Base-by-base conservation (phyloP, 176 grass and related monocot species). In the Avena eriantha region DNA sequence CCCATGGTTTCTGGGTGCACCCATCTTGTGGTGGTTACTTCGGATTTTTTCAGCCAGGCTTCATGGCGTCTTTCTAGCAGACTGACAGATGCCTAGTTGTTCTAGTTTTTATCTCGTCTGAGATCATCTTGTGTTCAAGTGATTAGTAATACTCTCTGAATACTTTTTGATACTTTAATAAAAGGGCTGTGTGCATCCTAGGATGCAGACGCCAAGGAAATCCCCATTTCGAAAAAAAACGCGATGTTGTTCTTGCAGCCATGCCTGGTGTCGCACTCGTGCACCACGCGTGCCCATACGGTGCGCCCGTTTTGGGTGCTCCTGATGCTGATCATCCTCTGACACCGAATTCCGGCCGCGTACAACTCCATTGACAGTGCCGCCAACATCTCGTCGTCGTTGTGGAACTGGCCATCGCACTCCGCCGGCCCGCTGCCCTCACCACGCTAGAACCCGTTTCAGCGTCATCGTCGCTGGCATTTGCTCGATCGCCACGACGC, bases 331-430 rank as follows among this genome's bases (percentile, higher is more conserved):
- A 89, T 86, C 11, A 0, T 16, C 72, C 10, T 17, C 66, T 56
- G 15, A 35, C 90, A 89, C 23, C 87, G 77, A 0, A 9, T 6
- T 24, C 67, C 69, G 41, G 56, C 31, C 26, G 34, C 19, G 76
- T 57, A 82, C 90, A 77, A 92, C 35, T 50, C 18, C 0, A 86
- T 88, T 2, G 90, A 92, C 61, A 92, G 66, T 29, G 86, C 90
- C 58, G 21, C 59, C 21, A 88, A 4, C 65, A 69, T 31, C 17
- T 89, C 83, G 0, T 15, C 0, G 79, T 92, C 45, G 36, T 21
- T 26, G 65, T 89, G 91, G 80, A 12, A 92, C 0, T 35, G 14
- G 2, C 60, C 43, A 19, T 87, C 84, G 54, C 84, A 84, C 48
- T 29, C 78, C 58, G 84, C 3, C 8, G 64, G 46, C 5, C 35